phyloP scores from a whole-genome alignment of 495 filamentous ascomycete species.

The Geoglossum glabrum region DNA sequence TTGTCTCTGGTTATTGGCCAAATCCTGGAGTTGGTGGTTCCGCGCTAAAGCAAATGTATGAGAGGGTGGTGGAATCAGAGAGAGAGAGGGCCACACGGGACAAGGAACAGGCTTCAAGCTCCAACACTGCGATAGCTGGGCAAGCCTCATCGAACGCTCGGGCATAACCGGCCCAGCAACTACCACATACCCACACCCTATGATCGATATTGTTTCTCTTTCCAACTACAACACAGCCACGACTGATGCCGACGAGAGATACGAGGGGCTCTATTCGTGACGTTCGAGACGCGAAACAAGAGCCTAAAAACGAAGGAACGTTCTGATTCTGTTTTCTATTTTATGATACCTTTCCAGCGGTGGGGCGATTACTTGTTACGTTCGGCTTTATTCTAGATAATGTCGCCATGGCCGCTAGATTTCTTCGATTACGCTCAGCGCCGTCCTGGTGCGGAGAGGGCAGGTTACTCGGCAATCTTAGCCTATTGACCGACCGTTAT shows the following conservation, averaged over 20 bases:
- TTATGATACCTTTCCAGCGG: not conserved
- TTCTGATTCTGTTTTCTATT: not conserved
- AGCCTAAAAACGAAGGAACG: not conserved
- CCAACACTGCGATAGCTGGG: not conserved
- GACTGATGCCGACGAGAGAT: not conserved
- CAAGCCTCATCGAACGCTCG: not conserved
- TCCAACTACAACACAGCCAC: not conserved
- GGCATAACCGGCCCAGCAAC: not conserved
- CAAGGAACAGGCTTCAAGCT: not conserved
- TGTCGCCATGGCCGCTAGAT: not conserved
- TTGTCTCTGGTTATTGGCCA: slow-evolving; percentile 22
- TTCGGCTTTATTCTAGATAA: not conserved
- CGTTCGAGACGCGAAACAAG: not conserved
- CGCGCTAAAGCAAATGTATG: slow-evolving; percentile 27
- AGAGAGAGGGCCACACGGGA: not conserved
- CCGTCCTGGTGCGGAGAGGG: not conserved
- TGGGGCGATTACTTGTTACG: not conserved
- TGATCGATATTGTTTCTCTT: not conserved
- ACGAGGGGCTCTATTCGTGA: not conserved
- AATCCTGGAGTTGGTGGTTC: slow-evolving; percentile 15
- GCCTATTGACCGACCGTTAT: not conserved
- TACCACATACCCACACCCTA: not conserved
- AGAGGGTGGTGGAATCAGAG: slow-evolving; percentile 19
- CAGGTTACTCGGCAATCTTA: not conserved
- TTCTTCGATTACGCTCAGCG: not conserved